Conservation (phyloP, 169 alveolate species). For the Condylostoma magnum region DNA sequence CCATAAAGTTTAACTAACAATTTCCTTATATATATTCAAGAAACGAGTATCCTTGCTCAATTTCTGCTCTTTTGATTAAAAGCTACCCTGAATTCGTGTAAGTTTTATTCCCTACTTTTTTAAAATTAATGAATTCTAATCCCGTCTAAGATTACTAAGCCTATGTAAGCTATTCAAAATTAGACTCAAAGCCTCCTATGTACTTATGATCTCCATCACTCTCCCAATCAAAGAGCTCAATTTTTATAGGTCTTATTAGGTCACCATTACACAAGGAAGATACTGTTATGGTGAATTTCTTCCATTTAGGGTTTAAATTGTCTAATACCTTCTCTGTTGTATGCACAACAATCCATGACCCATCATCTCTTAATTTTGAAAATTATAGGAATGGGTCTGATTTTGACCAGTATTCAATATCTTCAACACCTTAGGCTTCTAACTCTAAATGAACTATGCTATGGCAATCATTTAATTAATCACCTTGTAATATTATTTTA, state of each 20-base stretch:
- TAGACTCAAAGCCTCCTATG: constrained; percentile 2
- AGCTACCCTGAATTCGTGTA: too few species aligned
- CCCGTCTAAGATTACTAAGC: neutral
- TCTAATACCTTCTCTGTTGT: neutral
- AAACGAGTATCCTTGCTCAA: too few species aligned
- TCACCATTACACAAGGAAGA: constrained; percentile 18
- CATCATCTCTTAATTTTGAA: constrained; percentile 31
- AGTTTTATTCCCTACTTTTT: too few species aligned
- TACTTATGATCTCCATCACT: neutral
- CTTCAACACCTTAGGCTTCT: too few species aligned
- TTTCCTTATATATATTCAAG: constrained; percentile 65
- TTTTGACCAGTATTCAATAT: too few species aligned
- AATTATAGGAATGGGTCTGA: constrained; percentile 44
- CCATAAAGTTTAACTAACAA: constrained; percentile 41
- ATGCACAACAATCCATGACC: constrained; percentile 26
- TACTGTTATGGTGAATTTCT: neutral
- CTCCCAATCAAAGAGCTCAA: constrained; percentile 1
- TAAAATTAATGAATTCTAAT: constrained; percentile 1
- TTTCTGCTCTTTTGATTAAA: too few species aligned
- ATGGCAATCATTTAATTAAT: too few species aligned
- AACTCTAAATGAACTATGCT: too few species aligned
- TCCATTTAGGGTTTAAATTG: constrained; percentile 7
- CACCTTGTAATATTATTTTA: too few species aligned
- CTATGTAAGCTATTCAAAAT: neutral
- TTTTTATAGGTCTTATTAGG: neutral